Conservation (phyloP, 768 basidiomycete species). For the Calocera viscosa region DNA sequence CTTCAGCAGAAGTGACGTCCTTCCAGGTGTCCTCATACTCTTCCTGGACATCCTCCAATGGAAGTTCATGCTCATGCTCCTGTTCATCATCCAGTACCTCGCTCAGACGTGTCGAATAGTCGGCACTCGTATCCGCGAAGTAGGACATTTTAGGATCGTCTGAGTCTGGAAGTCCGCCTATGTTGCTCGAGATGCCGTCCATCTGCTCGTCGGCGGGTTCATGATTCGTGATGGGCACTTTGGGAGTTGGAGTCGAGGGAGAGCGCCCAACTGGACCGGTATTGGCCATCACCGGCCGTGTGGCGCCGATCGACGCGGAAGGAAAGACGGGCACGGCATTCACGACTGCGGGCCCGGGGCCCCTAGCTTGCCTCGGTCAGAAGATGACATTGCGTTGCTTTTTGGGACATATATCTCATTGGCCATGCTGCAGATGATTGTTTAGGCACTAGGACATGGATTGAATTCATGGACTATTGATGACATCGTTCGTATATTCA, state of each 20-base stretch:
- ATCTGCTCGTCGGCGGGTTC: neutral
- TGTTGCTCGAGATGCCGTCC: conserved; percentile 3
- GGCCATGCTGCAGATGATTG: too few relatives aligned
- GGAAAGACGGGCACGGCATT: neutral
- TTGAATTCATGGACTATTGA: too few relatives aligned
- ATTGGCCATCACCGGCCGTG: neutral
- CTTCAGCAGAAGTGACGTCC: conserved; percentile 20
- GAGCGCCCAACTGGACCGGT: neutral
- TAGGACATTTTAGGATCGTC: neutral
- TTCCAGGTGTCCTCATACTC: conserved; percentile 34
- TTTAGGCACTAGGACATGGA: too few relatives aligned
- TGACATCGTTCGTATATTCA: too few relatives aligned
- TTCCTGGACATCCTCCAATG: conserved; percentile 33
- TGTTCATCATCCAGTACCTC: conserved; percentile 57
- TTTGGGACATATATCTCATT: too few relatives aligned
- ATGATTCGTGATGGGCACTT: neutral
- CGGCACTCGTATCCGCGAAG: conserved; percentile 15
- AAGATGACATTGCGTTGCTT: neutral
- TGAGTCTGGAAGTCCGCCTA: neutral
- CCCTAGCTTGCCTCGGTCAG: neutral
- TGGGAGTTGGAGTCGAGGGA: neutral
- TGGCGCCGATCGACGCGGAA: conserved; percentile 1
- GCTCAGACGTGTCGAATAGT: conserved; percentile 53
- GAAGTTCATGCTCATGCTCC: conserved; percentile 28
- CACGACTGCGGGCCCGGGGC: conserved; percentile 1